Evolutionary conservation across 345 rosid genomes (phyloP).

Genomic region (Lepidium africanum): DNA sequence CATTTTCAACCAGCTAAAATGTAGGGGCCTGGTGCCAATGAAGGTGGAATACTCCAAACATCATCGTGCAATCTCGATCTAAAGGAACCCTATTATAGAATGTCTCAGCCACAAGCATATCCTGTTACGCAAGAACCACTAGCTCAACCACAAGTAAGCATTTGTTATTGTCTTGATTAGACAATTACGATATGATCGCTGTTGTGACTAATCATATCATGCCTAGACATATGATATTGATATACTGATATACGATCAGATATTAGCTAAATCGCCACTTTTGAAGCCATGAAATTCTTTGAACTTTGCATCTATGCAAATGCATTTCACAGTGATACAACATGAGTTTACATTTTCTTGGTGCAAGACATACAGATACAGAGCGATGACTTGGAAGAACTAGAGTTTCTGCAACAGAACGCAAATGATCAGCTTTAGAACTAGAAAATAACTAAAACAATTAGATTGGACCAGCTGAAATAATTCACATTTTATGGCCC

Average conservation of each 20-base stretch:
- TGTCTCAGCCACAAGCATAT: slow-evolving; percentile 88
- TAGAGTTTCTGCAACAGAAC: slow-evolving; percentile 56
- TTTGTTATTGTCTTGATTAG: background rate
- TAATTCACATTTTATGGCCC: too few relatives aligned
- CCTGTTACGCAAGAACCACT: slow-evolving; percentile 64
- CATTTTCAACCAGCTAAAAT: slow-evolving; percentile 55
- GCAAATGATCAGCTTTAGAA: slow-evolving; percentile 38
- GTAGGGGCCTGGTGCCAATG: slow-evolving; percentile 94
- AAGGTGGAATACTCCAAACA: slow-evolving; percentile 84
- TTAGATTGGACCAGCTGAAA: too few relatives aligned
- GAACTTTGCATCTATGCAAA: background rate
- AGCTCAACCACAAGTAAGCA: slow-evolving; percentile 36
- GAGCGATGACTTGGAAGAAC: slow-evolving; percentile 55
- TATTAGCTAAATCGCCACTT: background rate
- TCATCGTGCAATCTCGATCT: slow-evolving; percentile 85
- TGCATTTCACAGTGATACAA: background rate
- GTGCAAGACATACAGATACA: slow-evolving; percentile 56
- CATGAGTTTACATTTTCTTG: background rate
- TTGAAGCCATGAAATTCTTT: background rate
- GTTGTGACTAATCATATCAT: background rate
- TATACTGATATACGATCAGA: background rate
- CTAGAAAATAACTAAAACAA: background rate
- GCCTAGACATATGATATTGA: background rate
- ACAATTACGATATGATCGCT: background rate
- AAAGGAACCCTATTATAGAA: slow-evolving; percentile 90